Conservation (phyloP, 176 grass and related monocot species). For the Alloteropsis semialata region DNA sequence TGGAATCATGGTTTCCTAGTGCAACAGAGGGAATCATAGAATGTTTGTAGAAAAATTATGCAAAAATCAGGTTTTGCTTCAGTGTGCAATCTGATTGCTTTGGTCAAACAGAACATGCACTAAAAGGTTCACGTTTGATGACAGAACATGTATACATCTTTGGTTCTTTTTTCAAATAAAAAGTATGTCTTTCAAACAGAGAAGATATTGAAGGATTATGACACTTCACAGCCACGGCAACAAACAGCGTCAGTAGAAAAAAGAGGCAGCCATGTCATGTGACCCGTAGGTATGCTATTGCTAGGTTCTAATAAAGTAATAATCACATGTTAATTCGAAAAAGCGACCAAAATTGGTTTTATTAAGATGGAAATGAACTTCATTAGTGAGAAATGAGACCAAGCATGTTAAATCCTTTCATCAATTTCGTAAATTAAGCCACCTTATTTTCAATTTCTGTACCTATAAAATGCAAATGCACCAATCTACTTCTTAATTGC, state of each 20-base stretch:
- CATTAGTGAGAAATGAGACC: background rate
- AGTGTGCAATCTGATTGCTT: background rate
- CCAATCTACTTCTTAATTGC: background rate
- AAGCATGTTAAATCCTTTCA: too few species aligned
- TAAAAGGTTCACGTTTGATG: background rate
- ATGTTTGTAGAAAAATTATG: background rate
- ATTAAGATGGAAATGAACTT: too few species aligned
- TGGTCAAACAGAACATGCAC: background rate
- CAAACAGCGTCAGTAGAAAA: background rate
- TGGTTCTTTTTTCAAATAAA: background rate
- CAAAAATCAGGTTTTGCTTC: background rate
- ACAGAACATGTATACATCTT: background rate
- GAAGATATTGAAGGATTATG: background rate
- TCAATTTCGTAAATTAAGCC: background rate
- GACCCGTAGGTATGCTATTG: background rate
- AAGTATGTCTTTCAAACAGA: background rate
- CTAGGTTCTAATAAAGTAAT: background rate
- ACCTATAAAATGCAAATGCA: background rate
- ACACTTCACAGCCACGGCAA: background rate
- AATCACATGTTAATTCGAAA: background rate
- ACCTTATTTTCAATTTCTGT: background rate
- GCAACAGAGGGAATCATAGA: background rate
- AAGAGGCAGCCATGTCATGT: background rate
- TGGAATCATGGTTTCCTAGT: background rate
- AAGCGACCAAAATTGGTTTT: background rate